These are phyloP conservation scores for Raphanus hybrid DNA, from an alignment of 441 rosid species.

Conservation along the genomic window DNA sequence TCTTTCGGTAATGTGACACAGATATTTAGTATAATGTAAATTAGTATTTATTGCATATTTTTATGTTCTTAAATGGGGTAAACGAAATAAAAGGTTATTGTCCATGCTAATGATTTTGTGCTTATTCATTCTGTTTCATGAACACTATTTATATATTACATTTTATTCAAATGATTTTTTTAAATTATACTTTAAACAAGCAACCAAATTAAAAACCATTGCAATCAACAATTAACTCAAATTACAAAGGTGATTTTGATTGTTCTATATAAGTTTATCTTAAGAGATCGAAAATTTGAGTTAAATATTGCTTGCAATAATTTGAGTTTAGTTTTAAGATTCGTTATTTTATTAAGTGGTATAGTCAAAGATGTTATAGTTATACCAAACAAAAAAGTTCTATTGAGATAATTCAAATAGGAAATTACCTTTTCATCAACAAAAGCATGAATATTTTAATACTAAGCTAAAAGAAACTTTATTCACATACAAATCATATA, in stretches of 20 bases:
- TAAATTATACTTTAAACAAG: neutral
- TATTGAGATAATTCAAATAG: neutral
- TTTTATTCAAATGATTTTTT: neutral
- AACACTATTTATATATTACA: neutral
- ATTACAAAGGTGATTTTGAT: neutral
- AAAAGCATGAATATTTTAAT: neutral
- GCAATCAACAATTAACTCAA: neutral
- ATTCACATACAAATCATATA: neutral
- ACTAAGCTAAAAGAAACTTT: neutral
- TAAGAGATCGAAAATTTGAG: no score
- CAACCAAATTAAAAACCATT: neutral
- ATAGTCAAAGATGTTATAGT: no score
- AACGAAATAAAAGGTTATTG: neutral
- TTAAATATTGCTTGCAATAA: no score
- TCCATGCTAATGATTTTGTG: conserved; percentile 7
- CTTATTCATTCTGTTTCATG: neutral
- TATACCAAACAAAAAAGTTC: neutral
- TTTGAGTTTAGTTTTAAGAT: no score
- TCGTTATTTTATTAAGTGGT: no score
- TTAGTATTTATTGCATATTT: neutral
- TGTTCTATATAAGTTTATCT: neutral
- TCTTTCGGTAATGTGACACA: neutral
- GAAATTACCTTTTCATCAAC: neutral
- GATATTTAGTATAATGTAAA: conserved; percentile 15
- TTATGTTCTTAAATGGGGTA: neutral